Evolutionary conservation across 495 filamentous ascomycete species (phyloP).

Genomic region (Talaromyces ruber): DNA sequence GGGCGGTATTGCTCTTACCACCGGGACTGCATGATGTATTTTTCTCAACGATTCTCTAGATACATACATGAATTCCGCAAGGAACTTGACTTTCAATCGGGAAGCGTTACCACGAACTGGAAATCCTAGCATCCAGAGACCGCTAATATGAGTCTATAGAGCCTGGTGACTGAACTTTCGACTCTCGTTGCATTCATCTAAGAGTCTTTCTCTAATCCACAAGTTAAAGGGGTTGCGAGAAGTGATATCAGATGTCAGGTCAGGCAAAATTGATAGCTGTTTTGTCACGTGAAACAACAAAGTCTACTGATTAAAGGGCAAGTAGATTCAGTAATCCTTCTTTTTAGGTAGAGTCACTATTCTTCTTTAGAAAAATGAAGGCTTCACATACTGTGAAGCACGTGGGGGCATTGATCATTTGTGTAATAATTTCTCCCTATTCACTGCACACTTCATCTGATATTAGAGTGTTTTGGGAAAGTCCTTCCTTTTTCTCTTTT

Average conservation of each 20-base stretch:
- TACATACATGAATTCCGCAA: not conserved
- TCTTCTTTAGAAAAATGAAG: no score
- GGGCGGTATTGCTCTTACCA: not conserved
- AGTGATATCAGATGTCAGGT: not conserved
- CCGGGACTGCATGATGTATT: not conserved
- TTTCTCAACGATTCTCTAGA: not conserved
- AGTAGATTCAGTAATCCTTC: no score
- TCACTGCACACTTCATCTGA: not conserved
- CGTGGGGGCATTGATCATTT: no score
- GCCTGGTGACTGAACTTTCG: not conserved
- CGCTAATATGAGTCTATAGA: not conserved
- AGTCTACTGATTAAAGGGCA: not conserved
- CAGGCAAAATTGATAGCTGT: not conserved
- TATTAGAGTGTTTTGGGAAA: not conserved
- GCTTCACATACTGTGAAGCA: not conserved
- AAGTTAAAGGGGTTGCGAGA: not conserved
- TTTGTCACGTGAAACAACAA: not conserved
- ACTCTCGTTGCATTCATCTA: not conserved
- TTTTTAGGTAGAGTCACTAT: no score
- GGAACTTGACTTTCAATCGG: not conserved
- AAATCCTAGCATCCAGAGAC: not conserved
- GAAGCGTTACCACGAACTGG: not conserved
- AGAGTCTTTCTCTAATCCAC: not conserved
- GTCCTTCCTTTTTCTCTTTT: not conserved
- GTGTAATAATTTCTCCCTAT: not conserved